These are phyloP conservation scores for Candida alai DNA, from an alignment of 805 yeast species.

Conservation along the genomic window DNA sequence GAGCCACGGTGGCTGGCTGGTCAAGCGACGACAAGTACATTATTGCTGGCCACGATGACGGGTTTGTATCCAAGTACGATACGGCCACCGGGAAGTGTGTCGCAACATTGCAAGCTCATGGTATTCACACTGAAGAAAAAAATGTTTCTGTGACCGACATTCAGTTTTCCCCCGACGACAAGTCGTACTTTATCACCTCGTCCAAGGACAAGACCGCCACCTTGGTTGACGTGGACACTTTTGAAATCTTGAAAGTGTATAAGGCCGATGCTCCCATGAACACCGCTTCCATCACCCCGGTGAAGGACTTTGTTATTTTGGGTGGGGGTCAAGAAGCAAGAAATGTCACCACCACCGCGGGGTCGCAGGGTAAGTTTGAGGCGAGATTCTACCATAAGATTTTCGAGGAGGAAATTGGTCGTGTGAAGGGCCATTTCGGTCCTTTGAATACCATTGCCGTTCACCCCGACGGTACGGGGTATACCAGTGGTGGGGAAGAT, in stretches of 20 bases:
- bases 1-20: conserved; percentile 85
- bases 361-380: conserved; percentile 93
- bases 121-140: conserved; percentile 50
- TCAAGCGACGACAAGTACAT: conserved; percentile 68
- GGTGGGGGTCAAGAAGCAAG: conserved; percentile 99
- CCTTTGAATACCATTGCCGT: conserved; percentile 92
- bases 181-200: conserved; percentile 84
- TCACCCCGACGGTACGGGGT: conserved; percentile 90
- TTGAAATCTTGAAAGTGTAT: conserved; percentile 68
- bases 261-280: conserved; percentile 91
- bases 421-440: conserved; percentile 98
- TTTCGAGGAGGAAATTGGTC: conserved; percentile 92
- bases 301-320: conserved; percentile 84
- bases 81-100: conserved; percentile 69
- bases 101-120: conserved; percentile 62
- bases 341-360: conserved; percentile 95
- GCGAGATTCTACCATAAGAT: conserved; percentile 94
- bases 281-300: conserved; percentile 91
- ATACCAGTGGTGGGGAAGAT: conserved; percentile 98
- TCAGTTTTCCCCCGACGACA: conserved; percentile 78
- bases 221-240: conserved; percentile 71
- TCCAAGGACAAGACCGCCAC: conserved; percentile 88
- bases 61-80: conserved; percentile 76
- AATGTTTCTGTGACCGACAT: conserved; percentile 65
- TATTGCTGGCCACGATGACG: conserved; percentile 86